phyloP scores from a whole-genome alignment of 257 asterid genomes.

The Penstemon eatonii region DNA sequence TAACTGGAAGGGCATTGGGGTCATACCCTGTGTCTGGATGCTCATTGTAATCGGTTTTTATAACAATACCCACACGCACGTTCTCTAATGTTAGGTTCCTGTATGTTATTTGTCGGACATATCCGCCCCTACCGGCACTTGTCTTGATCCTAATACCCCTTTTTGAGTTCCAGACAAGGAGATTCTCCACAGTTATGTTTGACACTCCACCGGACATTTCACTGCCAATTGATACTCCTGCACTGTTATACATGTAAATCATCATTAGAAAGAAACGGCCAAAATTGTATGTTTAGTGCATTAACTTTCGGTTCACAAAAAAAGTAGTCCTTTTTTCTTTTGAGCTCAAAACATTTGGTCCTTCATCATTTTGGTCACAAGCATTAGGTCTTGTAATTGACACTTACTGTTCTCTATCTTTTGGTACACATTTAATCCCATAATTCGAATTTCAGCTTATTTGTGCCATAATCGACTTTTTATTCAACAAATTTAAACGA shows the following conservation, averaged over 20 bases:
- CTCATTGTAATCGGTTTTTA: slow-evolving; percentile 88
- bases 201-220: slow-evolving; percentile 98
- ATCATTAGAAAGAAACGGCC: slow-evolving; percentile 19
- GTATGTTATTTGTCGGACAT: slow-evolving; percentile 60
- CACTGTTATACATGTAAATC: slow-evolving; percentile 51
- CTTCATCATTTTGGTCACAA: too few relatives aligned
- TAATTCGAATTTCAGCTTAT: too few relatives aligned
- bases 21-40: slow-evolving; percentile 80
- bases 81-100: slow-evolving; percentile 70
- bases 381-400: too few relatives aligned
- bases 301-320: too few relatives aligned
- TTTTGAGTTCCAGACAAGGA: slow-evolving; percentile 83
- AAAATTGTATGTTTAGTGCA: too few relatives aligned
- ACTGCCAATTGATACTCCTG: slow-evolving; percentile 93
- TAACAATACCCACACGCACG: slow-evolving; percentile 86
- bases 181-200: slow-evolving; percentile 65
- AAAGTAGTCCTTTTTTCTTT: too few relatives aligned
- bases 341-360: too few relatives aligned
- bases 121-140: slow-evolving; percentile 85
- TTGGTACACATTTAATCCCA: too few relatives aligned
- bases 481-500: too few relatives aligned
- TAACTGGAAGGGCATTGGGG: slow-evolving; percentile 71
- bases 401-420: too few relatives aligned
- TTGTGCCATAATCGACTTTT: too few relatives aligned
- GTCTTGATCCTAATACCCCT: slow-evolving; percentile 88